Conservation (phyloP, 257 asterid species). For the Cordia subcordata region DNA sequence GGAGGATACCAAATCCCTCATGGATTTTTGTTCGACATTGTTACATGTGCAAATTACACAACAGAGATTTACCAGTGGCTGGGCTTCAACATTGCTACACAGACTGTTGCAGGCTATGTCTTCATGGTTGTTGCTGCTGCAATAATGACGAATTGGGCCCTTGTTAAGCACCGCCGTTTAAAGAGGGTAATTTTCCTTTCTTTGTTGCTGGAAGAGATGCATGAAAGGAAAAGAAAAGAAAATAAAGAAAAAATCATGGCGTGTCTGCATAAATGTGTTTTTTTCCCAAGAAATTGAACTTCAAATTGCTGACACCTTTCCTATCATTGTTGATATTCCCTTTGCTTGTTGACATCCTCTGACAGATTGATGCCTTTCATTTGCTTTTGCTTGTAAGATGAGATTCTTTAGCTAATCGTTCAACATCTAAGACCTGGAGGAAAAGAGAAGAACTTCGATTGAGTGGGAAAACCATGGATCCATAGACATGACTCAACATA, state of each 20-base stretch:
- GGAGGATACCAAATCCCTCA: slow-evolving; percentile 92
- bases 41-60: slow-evolving; percentile 95
- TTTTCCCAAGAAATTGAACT: too few relatives aligned
- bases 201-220: not conserved
- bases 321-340: too few relatives aligned
- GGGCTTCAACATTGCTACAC: slow-evolving; percentile 93
- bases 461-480: too few relatives aligned
- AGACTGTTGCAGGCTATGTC: slow-evolving; percentile 75
- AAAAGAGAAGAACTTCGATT: too few relatives aligned
- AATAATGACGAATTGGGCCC: slow-evolving; percentile 99
- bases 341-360: too few relatives aligned
- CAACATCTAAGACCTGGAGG: too few relatives aligned
- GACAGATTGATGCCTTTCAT: too few relatives aligned
- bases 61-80: slow-evolving; percentile 99
- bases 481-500: too few relatives aligned
- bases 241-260: not conserved
- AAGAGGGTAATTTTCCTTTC: slow-evolving; percentile 54
- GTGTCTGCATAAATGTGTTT: not conserved
- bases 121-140: slow-evolving; percentile 94
- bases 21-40: slow-evolving; percentile 87
- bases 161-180: slow-evolving; percentile 85
- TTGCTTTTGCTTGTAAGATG: too few relatives aligned
- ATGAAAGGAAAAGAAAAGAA: not conserved
- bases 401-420: too few relatives aligned
- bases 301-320: too few relatives aligned